Conservation (phyloP, 306 rosid species). For the Arachis stenosperma region DNA sequence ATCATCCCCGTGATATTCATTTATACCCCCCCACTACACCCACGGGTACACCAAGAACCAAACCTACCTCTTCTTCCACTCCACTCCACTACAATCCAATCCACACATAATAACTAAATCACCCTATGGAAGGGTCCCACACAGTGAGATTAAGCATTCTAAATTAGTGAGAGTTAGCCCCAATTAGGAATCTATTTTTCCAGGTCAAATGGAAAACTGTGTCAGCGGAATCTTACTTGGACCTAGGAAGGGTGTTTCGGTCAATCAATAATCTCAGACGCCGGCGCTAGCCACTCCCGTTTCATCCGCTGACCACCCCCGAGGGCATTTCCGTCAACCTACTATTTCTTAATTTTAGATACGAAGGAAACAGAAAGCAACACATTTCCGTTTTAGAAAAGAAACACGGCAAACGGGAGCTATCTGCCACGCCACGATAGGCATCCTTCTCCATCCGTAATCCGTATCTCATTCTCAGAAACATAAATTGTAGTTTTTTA, state of each 20-base stretch:
- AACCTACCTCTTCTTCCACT: not conserved
- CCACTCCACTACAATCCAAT: constrained; percentile 16
- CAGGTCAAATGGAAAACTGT: not conserved
- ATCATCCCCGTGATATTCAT: constrained; percentile 39
- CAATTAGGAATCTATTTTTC: not conserved
- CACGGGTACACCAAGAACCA: not conserved
- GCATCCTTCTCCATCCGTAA: not conserved
- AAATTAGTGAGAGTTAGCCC: not conserved
- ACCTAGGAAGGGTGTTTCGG: constrained; percentile 45
- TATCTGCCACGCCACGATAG: too few species aligned
- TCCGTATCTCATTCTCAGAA: not conserved
- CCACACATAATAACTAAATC: constrained; percentile 7
- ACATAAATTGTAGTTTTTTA: not conserved
- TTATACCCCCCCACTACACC: not conserved
- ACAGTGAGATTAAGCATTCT: not conserved
- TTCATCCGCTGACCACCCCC: constrained; percentile 11
- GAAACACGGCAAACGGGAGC: not conserved
- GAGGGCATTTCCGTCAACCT: constrained; percentile 47
- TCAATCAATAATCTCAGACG: constrained; percentile 45
- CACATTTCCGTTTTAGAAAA: not conserved
- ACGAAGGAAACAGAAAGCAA: not conserved
- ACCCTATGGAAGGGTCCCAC: too few species aligned
- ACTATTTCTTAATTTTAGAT: not conserved
- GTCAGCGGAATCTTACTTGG: constrained; percentile 30
- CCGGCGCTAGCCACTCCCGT: constrained; percentile 2